Percentiles rank a stretch among this genome's conserved stretches.
Evolutionary conservation across 2,329 filamentous ascomycete species (phyloP).

Genomic region (Ophiocordyceps unilateralis): DNA sequence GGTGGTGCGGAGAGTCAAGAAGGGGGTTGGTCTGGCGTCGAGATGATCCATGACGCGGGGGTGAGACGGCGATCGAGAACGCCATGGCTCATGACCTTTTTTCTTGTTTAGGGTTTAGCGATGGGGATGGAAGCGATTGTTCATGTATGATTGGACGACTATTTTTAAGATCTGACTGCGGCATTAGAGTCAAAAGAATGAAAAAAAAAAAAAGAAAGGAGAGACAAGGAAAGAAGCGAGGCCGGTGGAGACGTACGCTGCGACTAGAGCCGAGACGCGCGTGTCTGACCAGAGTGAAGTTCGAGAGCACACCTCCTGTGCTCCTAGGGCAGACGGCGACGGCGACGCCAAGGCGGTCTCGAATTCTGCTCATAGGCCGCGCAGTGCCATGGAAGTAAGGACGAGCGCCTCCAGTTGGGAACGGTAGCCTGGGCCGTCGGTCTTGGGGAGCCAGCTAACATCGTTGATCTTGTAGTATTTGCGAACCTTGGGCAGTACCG

Average conservation of each 20-base stretch:
- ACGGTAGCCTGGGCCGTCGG: constrained; percentile 21
- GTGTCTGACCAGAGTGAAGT: neutral
- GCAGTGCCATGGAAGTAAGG: constrained; percentile 56
- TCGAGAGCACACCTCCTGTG: neutral
- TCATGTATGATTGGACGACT: no score
- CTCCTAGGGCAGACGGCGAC: no score
- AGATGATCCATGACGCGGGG: neutral
- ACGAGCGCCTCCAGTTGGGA: constrained; percentile 51
- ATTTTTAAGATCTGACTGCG: no score
- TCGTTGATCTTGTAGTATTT: constrained; percentile 77
- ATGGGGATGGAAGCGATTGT: no score
- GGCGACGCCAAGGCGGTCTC: neutral
- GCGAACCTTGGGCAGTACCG: constrained; percentile 52
- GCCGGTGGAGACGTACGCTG: no score
- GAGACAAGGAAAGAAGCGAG: no score
- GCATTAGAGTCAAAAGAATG: no score
- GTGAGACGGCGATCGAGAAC: neutral
- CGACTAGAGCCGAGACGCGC: no score
- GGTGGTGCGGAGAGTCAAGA: constrained; percentile 36
- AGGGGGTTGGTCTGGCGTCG: constrained; percentile 18
- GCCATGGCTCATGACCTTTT: neutral
- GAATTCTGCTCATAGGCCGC: constrained; percentile 12
- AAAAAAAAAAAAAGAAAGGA: no score
- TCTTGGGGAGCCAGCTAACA: constrained; percentile 29
- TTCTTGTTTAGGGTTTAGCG: no score